Base-by-base conservation (phyloP, 1,284 basidiomycete species). In the Rhodotorula sp. region DNA sequence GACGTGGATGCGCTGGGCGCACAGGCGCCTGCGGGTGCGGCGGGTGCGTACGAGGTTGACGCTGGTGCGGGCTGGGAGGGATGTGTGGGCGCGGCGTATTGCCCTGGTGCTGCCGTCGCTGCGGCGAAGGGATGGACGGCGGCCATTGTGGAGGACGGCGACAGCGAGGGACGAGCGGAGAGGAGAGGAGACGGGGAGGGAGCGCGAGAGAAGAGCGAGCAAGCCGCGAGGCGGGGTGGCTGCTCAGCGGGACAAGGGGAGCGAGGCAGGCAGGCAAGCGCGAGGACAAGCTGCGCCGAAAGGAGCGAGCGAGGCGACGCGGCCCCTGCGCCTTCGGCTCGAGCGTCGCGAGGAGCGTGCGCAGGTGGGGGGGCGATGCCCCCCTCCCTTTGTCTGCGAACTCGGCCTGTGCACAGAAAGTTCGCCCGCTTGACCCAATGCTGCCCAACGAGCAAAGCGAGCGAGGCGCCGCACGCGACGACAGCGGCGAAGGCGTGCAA, bases 191-290 rank as follows among this genome's bases (percentile, higher is more conserved):
- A 51, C n/a, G 27, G 19, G 48, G 22, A 56, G 25, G 21, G n/a
- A 57, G 56, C 3, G 56, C 27, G 37, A n/a, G 53, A 32, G 55
- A 27, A 55, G 55, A 36, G 55, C 34, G 55, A 56, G 55, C 55
- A 56, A 19, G 9, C 22, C 12, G 34, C 25, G 25, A 37, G 55
- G 25, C 22, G 22, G 55, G 25, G 29, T 19, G 10, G 36, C 9
- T 25, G 10, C 21, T 22, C 34, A 36, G 1, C 9, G 44, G 44
- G 55, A 37, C 21, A 37, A 22, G 55, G 34, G 55, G 34, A 9
- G 37, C 37, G 10, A 27, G 27, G 19, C 10, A 15, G 19, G 9
- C 39, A 36, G 29, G 32, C n/a, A n/a, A n/a, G n/a, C n/a, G n/a
- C 55, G 55, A 27, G 32, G 27, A 32, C 53, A 19, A 22, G 22